Base-by-base conservation (phyloP, 2,329 filamentous ascomycete species). In the Pleomassaria siparia region DNA sequence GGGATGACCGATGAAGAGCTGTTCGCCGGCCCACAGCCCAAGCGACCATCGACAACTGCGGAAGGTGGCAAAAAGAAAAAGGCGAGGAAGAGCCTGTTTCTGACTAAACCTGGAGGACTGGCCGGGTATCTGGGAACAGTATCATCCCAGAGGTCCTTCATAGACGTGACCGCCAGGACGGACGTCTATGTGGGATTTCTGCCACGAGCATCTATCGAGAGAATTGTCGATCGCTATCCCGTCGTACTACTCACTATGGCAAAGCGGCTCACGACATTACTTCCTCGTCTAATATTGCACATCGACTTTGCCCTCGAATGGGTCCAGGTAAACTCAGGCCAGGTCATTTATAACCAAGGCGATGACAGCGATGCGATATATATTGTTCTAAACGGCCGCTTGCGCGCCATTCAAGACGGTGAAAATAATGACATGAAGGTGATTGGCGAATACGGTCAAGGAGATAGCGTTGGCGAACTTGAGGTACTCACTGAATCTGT, bases 301-400 rank as follows among this genome's bases (percentile, higher is more conserved):
- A 97, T 99, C 54, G 94, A 99, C 70, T 99, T 99, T 73, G 94
- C 94, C 3, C 78, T 99, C 15, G 95, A 99, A 74, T 99, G 95
- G 94, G 86, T 96, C 2, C 95, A 99, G 66, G 91, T 99, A 51
- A 91, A 90, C 70, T 90, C 94, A 3, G 91, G 94, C 0, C 91
- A 99, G 66, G 88, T 96, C 9, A 88, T 99, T 28, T 96, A 95
- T 67, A 89, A 95, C 56, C 88, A 95, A 70, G 86, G 86, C 2
- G 91, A 99, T 56, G 94, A 97, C 56, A 99, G 94, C 62, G 94
- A 99, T 70, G 92, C 95, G 1, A 99, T 99, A 32, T 99, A 97
- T 62, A 91, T 99, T 51, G 94, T 99, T 1, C 80, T 99, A 13
- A 99, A 99, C 59, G 94, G 94, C 9, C 88, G 94, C 13, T 73